Evolutionary conservation across 768 basidiomycete species (phyloP), one percentile per base, ranked within the genome.

Genomic region (Dioszegia aurantiaca): DNA sequence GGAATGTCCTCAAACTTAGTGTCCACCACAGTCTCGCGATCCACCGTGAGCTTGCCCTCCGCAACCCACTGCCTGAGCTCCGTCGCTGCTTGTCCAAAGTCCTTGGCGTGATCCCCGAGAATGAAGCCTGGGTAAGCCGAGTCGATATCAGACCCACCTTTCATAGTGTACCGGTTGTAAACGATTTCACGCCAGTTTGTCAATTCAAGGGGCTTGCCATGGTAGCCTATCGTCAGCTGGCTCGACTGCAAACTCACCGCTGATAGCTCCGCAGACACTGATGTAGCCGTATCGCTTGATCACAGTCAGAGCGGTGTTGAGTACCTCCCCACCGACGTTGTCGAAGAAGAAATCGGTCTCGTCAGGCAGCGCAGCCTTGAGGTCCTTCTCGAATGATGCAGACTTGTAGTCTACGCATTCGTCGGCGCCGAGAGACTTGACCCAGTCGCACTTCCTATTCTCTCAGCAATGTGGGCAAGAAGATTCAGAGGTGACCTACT

Each of bases 401-500:
- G 61, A 30, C 56, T 66, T 71, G 74, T 77, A 77, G 58, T 77
- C 76, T 61, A 77, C 48, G 58, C 74, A 74, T 16, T 57, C 65
- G 61, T 74, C 74, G 26, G 76, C 76, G 0, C 76, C 76, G 37
- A 77, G 66, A 10, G 52, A 59, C 51, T 75, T 67, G 60, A 77
- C 76, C 69, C 68, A 75, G 9, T 63, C 63, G 62, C 74, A 75
- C 59, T 73, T 75, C n/a, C n/a, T n/a, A n/a, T n/a, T n/a, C n/a
- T n/a, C n/a, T n/a, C n/a, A n/a, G n/a, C n/a, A n/a, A n/a, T n/a
- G n/a, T n/a, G n/a, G n/a, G n/a, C n/a, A n/a, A n/a, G n/a, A n/a
- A n/a, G n/a, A n/a, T n/a, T n/a, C n/a, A n/a, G n/a, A n/a, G n/a
- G n/a, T n/a, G n/a, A n/a, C n/a, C n/a, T n/a, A n/a, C 14, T 70